Percentiles rank a stretch among this genome's conserved stretches.
phyloP scores from a whole-genome alignment of 2,329 filamentous ascomycete species.

The Cordyceps javanica region DNA sequence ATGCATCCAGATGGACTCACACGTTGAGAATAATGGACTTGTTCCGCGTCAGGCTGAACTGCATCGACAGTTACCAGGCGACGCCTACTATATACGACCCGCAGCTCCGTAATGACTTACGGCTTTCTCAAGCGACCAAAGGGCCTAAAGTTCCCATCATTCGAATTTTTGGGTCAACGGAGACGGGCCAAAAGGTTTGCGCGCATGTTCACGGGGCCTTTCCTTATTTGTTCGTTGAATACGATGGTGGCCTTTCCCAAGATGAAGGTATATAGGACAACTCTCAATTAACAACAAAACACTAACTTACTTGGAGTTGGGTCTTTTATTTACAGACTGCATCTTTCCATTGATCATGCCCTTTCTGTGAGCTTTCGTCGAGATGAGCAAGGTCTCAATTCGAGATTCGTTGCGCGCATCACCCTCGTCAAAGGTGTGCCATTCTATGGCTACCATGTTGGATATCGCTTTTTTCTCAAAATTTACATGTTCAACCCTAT shows the following conservation, averaged over 20 bases:
- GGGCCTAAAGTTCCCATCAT: slow-evolving; percentile 77
- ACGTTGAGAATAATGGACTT: slow-evolving; percentile 42
- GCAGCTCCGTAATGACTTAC: slow-evolving; percentile 60
- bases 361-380: slow-evolving; percentile 78
- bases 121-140: slow-evolving; percentile 51
- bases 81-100: slow-evolving; percentile 76
- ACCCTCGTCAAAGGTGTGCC: slow-evolving; percentile 88
- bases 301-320: slow-evolving; percentile 47
- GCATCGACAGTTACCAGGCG: slow-evolving; percentile 90
- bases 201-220: slow-evolving; percentile 94
- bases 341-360: slow-evolving; percentile 85
- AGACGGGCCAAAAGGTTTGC: slow-evolving; percentile 93
- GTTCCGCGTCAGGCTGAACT: slow-evolving; percentile 90
- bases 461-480: slow-evolving; percentile 86
- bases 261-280: slow-evolving; percentile 54
- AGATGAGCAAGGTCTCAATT: slow-evolving; percentile 61
- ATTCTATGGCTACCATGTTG: slow-evolving; percentile 93
- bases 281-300: background rate
- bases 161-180: slow-evolving; percentile 84
- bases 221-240: slow-evolving; percentile 91
- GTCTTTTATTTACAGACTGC: slow-evolving; percentile 69
- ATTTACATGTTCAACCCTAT: slow-evolving; percentile 87
- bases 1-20: slow-evolving; percentile 16
- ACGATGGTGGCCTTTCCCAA: slow-evolving; percentile 60
- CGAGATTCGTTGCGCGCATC: slow-evolving; percentile 78